A percentile compares a stretch with the other conserved stretches of the same genome.
Conservation (phyloP, 2,329 filamentous ascomycete species). For the Nemania bipapillata region DNA sequence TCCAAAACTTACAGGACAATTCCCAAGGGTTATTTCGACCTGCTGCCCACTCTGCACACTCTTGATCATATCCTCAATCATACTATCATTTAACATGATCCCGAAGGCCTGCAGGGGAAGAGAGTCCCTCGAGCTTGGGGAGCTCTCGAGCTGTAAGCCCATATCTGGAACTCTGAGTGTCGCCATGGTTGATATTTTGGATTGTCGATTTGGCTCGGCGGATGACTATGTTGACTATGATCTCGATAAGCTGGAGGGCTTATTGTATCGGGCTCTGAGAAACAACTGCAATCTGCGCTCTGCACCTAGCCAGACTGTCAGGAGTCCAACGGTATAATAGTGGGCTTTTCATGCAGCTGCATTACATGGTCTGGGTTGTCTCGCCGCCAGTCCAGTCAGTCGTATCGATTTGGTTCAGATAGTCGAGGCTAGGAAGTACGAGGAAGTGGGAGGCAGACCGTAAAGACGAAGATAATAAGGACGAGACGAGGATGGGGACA, state of each 20-base stretch:
- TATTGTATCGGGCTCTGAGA: slow-evolving; percentile 35
- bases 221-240: slow-evolving; percentile 18
- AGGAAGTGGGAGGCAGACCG: slow-evolving; percentile 5
- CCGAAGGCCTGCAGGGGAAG: slow-evolving; percentile 67
- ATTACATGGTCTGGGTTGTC: slow-evolving; percentile 47
- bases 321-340: slow-evolving; percentile 51
- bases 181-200: slow-evolving; percentile 57
- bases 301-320: slow-evolving; percentile 51
- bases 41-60: slow-evolving; percentile 67
- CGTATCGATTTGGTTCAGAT: slow-evolving; percentile 9
- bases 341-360: slow-evolving; percentile 49
- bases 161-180: slow-evolving; percentile 66
- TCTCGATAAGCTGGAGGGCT: slow-evolving; percentile 4
- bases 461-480: slow-evolving; percentile 19
- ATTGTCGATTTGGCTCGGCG: slow-evolving; percentile 24
- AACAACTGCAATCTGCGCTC: slow-evolving; percentile 47
- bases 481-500: slow-evolving; percentile 11
- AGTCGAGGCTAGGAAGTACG: slow-evolving; percentile 23
- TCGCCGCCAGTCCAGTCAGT: slow-evolving; percentile 25
- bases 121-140: slow-evolving; percentile 57
- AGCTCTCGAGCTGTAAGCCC: slow-evolving; percentile 67
- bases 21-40: slow-evolving; percentile 68
- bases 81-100: slow-evolving; percentile 66
- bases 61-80: slow-evolving; percentile 71
- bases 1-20: slow-evolving; percentile 66